phyloP scores from a whole-genome alignment of 2,329 filamentous ascomycete species.

The Clonostachys chloroleuca region DNA sequence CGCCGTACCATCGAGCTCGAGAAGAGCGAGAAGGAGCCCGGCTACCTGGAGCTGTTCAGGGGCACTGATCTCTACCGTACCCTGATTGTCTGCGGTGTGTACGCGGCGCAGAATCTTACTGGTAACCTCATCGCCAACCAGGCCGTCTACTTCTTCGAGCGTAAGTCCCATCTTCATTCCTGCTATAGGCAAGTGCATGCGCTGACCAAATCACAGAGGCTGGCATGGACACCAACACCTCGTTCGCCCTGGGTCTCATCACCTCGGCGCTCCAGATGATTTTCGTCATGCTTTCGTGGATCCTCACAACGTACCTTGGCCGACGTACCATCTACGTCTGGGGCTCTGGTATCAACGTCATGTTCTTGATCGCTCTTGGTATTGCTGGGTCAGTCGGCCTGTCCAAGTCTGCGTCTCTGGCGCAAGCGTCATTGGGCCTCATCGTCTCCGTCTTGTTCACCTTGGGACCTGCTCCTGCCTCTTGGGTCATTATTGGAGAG shows the following conservation, averaged over 20 bases:
- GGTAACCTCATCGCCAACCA: constrained; percentile 60
- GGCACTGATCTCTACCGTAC: constrained; percentile 50
- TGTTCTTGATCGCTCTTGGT: constrained; percentile 53
- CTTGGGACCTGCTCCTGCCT: constrained; percentile 57
- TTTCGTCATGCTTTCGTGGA: constrained; percentile 63
- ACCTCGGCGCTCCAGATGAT: constrained; percentile 58
- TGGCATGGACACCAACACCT: constrained; percentile 45
- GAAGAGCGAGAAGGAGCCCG: constrained; percentile 34
- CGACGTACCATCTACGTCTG: constrained; percentile 62
- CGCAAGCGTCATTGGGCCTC: constrained; percentile 58
- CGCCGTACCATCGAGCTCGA: constrained; percentile 51
- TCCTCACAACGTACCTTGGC: constrained; percentile 59
- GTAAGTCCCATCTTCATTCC: constrained; percentile 9
- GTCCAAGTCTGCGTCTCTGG: constrained; percentile 34
- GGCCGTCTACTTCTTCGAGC: constrained; percentile 53
- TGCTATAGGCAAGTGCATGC: no score
- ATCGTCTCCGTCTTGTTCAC: constrained; percentile 64
- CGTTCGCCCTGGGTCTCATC: constrained; percentile 60
- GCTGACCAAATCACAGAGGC: constrained; percentile 42
- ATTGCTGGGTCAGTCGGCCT: constrained; percentile 47
- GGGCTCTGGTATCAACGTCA: constrained; percentile 48
- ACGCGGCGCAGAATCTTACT: constrained; percentile 54
- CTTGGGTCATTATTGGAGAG: constrained; percentile 64
- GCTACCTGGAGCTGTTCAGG: constrained; percentile 44
- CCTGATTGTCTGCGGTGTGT: constrained; percentile 50